Percentiles rank a stretch among this genome's conserved stretches.
Evolutionary conservation across 768 basidiomycete genomes (phyloP).

Genomic region (Calocybe cyanea): DNA sequence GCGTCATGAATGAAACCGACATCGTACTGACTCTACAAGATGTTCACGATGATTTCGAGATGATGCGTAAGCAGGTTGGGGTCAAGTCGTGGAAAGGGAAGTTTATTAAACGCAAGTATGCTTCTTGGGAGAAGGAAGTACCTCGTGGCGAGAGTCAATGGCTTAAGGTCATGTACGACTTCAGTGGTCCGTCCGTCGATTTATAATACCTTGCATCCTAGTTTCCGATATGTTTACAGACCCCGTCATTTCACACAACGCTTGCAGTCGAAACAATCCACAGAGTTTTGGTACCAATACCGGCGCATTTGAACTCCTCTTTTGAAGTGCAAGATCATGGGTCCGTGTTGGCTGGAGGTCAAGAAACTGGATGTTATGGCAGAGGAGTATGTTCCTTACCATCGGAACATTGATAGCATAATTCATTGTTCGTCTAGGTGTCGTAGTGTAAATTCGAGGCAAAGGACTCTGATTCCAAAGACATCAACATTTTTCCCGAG

Average conservation of each 20-base stretch:
- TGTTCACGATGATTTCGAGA: slow-evolving; percentile 81
- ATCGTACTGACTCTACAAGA: slow-evolving; percentile 64
- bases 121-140: slow-evolving; percentile 82
- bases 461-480: slow-evolving; percentile 78
- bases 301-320: slow-evolving; percentile 90
- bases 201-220: not conserved
- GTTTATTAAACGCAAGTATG: slow-evolving; percentile 87
- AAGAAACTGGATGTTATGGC: slow-evolving; percentile 70
- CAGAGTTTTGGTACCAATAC: slow-evolving; percentile 91
- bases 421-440: slow-evolving; percentile 44
- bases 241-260: slow-evolving; percentile 66
- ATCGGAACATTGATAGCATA: slow-evolving; percentile 1
- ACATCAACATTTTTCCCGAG: slow-evolving; percentile 80
- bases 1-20: slow-evolving; percentile 68
- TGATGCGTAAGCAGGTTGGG: slow-evolving; percentile 63
- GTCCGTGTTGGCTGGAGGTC: slow-evolving; percentile 93
- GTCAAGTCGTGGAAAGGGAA: slow-evolving; percentile 79
- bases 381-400: slow-evolving; percentile 64
- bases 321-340: slow-evolving; percentile 96
- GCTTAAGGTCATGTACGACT: slow-evolving; percentile 93
- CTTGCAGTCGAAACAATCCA: slow-evolving; percentile 79
- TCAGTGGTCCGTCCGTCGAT: slow-evolving; percentile 69
- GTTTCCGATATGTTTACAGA: slow-evolving; percentile 37
- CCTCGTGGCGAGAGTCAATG: slow-evolving; percentile 78
- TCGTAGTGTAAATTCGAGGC: slow-evolving; percentile 98